A percentile compares a stretch with the other conserved stretches of the same genome.
These are phyloP conservation scores for Grosmannia penicillata DNA, from an alignment of 2,329 filamentous ascomycete genomes.

Conservation along the genomic window DNA sequence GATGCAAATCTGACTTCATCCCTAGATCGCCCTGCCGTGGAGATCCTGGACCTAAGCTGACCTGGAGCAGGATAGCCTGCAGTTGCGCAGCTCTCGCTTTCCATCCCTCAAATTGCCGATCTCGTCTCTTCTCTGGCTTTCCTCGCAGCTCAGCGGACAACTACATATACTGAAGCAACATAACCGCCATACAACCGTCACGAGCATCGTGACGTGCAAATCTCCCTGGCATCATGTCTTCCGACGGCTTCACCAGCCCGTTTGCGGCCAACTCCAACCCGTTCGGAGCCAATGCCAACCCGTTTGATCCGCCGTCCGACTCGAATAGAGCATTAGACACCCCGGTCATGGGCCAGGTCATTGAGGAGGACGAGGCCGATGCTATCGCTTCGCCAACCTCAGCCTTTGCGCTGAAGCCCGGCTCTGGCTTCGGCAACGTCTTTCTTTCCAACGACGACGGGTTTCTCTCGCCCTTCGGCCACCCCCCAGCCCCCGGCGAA, in stretches of 20 bases:
- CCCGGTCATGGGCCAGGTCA: slow-evolving; percentile 40
- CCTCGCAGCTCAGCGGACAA: too few relatives aligned
- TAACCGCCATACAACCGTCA: background rate
- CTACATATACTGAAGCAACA: too few relatives aligned
- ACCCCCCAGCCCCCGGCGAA: slow-evolving; percentile 42
- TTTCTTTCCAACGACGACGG: slow-evolving; percentile 3
- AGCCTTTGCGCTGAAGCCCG: slow-evolving; percentile 19
- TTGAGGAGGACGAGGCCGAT: slow-evolving; percentile 77
- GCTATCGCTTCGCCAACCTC: slow-evolving; percentile 60
- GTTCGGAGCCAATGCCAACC: slow-evolving; percentile 33
- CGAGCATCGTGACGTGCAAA: too few relatives aligned
- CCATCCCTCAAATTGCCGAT: too few relatives aligned
- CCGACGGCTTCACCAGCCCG: slow-evolving; percentile 61
- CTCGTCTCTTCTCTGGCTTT: too few relatives aligned
- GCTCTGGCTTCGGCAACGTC: background rate
- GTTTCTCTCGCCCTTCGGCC: slow-evolving; percentile 33
- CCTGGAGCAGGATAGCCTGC: too few relatives aligned
- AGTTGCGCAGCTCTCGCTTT: too few relatives aligned
- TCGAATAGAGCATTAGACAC: too few relatives aligned
- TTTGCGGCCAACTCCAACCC: slow-evolving; percentile 56
- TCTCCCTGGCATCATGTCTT: slow-evolving; percentile 40
- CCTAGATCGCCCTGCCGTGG: too few relatives aligned
- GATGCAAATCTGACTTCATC: too few relatives aligned
- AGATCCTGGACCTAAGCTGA: too few relatives aligned
- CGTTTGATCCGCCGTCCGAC: slow-evolving; percentile 15